Conservation (phyloP, 192 early-diverging fungal species). For the Entophlyctis helioformis region DNA sequence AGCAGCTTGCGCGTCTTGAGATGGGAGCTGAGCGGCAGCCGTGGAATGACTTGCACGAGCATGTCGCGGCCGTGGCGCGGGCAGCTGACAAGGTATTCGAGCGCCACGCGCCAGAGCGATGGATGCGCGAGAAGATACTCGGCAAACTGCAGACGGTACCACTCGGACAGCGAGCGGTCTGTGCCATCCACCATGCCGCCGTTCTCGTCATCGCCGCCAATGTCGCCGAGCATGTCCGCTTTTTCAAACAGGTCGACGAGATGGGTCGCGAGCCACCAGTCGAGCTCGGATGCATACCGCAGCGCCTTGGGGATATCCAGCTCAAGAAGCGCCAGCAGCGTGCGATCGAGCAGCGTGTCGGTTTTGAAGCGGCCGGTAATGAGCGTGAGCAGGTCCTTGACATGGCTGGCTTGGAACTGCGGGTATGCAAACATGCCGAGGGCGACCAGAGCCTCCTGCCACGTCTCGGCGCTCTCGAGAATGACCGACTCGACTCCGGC, state of each 20-base stretch:
- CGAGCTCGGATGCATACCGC: constrained; percentile 3
- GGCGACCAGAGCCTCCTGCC: constrained; percentile 11
- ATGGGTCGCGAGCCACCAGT: constrained; percentile 53
- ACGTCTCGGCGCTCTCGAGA: constrained; percentile 1
- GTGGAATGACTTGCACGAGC: constrained; percentile 22
- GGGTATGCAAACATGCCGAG: constrained; percentile 10
- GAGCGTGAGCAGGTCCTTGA: neutral
- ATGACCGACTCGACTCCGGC: constrained; percentile 8
- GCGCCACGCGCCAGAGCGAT: constrained; percentile 30
- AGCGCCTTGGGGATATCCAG: constrained; percentile 9
- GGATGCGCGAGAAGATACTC: constrained; percentile 4
- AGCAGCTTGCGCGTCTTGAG: constrained; percentile 39
- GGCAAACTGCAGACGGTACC: constrained; percentile 14
- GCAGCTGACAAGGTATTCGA: constrained; percentile 35
- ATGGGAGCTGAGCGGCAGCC: constrained; percentile 39
- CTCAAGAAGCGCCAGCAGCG: constrained; percentile 5
- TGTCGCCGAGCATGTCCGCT: constrained; percentile 32
- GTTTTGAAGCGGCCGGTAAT: neutral
- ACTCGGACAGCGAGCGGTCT: constrained; percentile 5
- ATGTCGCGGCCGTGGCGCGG: neutral
- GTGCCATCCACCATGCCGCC: neutral
- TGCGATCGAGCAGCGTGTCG: neutral
- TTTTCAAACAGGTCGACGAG: constrained; percentile 43
- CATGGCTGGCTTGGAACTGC: neutral
- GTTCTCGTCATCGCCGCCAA: constrained; percentile 9